A percentile compares a stretch with the other conserved stretches of the same genome.
Conservation (phyloP, 495 filamentous ascomycete species). For the Hypoxylon subgilvum region DNA sequence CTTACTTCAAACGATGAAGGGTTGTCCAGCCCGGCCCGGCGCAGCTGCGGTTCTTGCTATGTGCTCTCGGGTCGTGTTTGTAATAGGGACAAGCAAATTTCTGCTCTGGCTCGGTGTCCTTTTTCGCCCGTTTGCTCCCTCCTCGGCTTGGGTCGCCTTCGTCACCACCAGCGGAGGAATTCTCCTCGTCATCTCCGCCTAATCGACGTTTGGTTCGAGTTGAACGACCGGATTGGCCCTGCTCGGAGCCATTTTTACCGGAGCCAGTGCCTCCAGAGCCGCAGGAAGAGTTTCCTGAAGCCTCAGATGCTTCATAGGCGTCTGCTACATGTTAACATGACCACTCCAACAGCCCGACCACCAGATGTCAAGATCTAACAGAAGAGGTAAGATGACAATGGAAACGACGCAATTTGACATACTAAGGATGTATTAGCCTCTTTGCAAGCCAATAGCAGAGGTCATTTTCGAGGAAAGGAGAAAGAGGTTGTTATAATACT, state of each 20-base stretch:
- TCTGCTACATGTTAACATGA: conserved; percentile 17
- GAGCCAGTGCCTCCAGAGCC: conserved; percentile 3
- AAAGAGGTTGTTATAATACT: conserved; percentile 4
- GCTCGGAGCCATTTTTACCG: conserved; percentile 11
- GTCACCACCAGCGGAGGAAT: conserved; percentile 33
- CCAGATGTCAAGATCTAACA: background rate
- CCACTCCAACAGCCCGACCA: too few relatives aligned
- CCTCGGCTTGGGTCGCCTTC: conserved; percentile 36
- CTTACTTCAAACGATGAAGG: conserved; percentile 55
- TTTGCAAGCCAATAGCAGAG: background rate
- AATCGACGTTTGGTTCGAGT: conserved; percentile 38
- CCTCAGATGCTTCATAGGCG: conserved; percentile 38
- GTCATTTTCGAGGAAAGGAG: background rate
- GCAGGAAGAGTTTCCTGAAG: conserved; percentile 19
- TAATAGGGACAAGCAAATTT: conserved; percentile 53
- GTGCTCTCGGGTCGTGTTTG: conserved; percentile 47
- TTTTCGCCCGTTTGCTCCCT: conserved; percentile 38
- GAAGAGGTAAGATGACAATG: background rate
- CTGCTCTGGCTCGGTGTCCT: conserved; percentile 25
- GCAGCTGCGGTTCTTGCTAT: conserved; percentile 46
- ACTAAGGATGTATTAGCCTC: conserved; percentile 19
- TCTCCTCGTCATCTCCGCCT: conserved; percentile 32
- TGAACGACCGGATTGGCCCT: conserved; percentile 16
- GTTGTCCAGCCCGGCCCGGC: conserved; percentile 50
- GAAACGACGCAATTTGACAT: conserved; percentile 4